Base-by-base conservation (phyloP, 1,139 yeast species). In the Waltiozyma sp. region DNA sequence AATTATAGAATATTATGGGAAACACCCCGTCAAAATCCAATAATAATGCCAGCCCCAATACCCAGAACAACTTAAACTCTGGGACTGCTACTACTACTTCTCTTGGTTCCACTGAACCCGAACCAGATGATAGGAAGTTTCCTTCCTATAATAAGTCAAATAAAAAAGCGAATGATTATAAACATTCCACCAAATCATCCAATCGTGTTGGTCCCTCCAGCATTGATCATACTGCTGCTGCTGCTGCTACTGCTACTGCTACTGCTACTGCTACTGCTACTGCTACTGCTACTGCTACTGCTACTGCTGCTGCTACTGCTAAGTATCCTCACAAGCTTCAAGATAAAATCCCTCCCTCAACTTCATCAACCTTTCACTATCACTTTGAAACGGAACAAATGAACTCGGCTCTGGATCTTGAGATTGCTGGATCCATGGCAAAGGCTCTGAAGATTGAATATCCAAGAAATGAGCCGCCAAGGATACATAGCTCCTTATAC, bases 111-210 rank as follows among this genome's bases (percentile, higher is more conserved):
- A 49, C 50, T 39, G 56, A 54, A 43, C 56, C 57, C 4, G 59
- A 55, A 39, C 59, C 59, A n/a, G 58, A 55, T 54, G 59, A 55
- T 55, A 55, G 59, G 59, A 55, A 45, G 56, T 48, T 36, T 46
- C 43, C 57, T 54, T 52, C 56, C 58, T 51, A 19, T 13, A 37
- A 37, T 31, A 38, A 36, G 34, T 15, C 18, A 14, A 31, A 31
- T 14, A 31, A 31, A 31, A 38, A 39, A n/a, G 33, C 39, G 19
- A 40, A 33, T 14, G 28, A 37, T 23, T 23, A 31, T 34, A 37
- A 28, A 19, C n/a, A 43, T 44, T 43, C 43, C 35, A 18, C 41
- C 40, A 40, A 40, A 7, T 4, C 13, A 10, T 10, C 28, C 14
- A 26, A 26, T n/a, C 18, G 13, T 24, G 38, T 15, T 24, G 28